A percentile compares a stretch with the other conserved stretches of the same genome.
Conservation (phyloP, 495 filamentous ascomycete genomes). For the Aspergillus cavernicola region DNA sequence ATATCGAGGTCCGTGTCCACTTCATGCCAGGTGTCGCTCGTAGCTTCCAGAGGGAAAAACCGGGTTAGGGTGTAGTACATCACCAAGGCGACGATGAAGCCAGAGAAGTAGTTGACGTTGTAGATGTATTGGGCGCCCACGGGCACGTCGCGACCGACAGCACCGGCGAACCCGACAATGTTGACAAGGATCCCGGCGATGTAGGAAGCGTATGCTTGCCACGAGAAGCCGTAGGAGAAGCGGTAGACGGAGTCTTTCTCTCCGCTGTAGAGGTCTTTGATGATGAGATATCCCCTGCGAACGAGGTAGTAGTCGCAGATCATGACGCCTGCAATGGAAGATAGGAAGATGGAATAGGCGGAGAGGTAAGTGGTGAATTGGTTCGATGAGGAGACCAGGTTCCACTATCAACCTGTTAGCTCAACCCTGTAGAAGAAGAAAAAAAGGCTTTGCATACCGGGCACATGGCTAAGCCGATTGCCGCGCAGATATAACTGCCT, state of each 20-base stretch:
- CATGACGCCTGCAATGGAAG: slow-evolving; percentile 88
- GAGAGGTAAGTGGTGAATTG: slow-evolving; percentile 94
- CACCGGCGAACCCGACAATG: slow-evolving; percentile 86
- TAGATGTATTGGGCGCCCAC: slow-evolving; percentile 84
- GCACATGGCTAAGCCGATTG: slow-evolving; percentile 81
- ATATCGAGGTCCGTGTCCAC: slow-evolving; percentile 58
- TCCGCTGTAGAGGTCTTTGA: slow-evolving; percentile 76
- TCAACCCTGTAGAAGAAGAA: neutral
- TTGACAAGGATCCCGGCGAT: slow-evolving; percentile 86
- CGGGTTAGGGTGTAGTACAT: slow-evolving; percentile 70
- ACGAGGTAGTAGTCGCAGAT: slow-evolving; percentile 88
- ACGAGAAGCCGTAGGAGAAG: slow-evolving; percentile 70
- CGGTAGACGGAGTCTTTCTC: slow-evolving; percentile 66
- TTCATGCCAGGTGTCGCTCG: slow-evolving; percentile 76
- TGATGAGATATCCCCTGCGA: slow-evolving; percentile 74
- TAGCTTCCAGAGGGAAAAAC: slow-evolving; percentile 68
- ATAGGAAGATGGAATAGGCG: slow-evolving; percentile 93
- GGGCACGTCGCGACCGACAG: slow-evolving; percentile 67
- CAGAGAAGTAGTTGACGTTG: slow-evolving; percentile 84
- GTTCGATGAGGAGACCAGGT: slow-evolving; percentile 71
- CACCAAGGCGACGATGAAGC: slow-evolving; percentile 64
- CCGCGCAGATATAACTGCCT: slow-evolving; percentile 84
- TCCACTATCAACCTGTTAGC: slow-evolving; percentile 51
- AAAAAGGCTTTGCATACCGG: slow-evolving; percentile 46
- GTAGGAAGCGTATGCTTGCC: slow-evolving; percentile 81